phyloP scores from a whole-genome alignment of 495 filamentous ascomycete species.

The Bombardia bombarda region DNA sequence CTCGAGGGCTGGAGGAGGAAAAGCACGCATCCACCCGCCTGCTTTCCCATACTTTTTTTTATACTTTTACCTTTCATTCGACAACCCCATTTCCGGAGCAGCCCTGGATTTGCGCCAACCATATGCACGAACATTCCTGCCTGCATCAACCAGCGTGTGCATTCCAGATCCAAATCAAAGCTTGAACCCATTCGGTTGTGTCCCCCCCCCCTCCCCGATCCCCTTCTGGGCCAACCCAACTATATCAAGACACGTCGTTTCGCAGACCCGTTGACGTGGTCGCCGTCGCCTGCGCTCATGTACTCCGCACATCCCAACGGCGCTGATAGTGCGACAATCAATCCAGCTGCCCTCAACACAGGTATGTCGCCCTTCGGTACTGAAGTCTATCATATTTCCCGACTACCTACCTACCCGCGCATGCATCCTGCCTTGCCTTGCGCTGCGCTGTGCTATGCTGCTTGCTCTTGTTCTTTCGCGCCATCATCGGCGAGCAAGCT shows the following conservation, averaged over 20 bases:
- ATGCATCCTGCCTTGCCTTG: conserved; percentile 2
- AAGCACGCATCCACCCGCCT: conserved; percentile 1
- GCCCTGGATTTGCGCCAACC: conserved; percentile 28
- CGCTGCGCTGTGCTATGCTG: no score
- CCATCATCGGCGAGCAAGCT: no score
- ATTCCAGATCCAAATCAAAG: conserved; percentile 29
- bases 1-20: no score
- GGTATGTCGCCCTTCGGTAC: conserved; percentile 30
- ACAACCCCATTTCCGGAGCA: conserved; percentile 11
- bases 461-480: no score
- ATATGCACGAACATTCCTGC: conserved; percentile 27
- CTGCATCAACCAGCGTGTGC: conserved; percentile 34
- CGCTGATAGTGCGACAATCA: conserved; percentile 50
- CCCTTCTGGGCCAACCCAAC: conserved; percentile 33
- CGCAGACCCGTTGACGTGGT: conserved; percentile 37
- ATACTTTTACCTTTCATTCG: conserved; percentile 19
- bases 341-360: conserved; percentile 47
- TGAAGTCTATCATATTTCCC: conserved; percentile 11
- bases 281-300: conserved; percentile 38
- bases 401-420: conserved; percentile 3
- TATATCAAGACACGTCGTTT: conserved; percentile 52
- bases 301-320: conserved; percentile 49
- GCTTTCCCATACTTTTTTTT: conserved; percentile 12
- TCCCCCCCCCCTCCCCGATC: conserved; percentile 19
- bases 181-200: conserved; percentile 20